phyloP scores from a whole-genome alignment of 306 rosid genomes.

The Abrus precatorius region DNA sequence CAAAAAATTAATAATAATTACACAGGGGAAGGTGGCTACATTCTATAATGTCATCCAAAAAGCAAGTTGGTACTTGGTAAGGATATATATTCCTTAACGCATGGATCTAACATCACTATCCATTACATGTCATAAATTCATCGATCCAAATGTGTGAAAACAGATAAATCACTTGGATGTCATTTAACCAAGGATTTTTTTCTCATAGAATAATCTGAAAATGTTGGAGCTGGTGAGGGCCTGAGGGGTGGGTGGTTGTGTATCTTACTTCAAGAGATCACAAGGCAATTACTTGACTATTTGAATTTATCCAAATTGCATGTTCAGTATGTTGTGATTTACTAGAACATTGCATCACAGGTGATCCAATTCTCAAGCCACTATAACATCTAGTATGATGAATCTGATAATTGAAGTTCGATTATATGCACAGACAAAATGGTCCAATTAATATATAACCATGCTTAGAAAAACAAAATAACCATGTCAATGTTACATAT shows the following conservation, averaged over 20 bases:
- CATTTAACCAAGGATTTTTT: not conserved
- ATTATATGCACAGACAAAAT: conserved; percentile 17
- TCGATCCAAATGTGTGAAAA: conserved; percentile 33
- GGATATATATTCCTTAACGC: conserved; percentile 15
- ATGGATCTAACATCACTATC: not conserved
- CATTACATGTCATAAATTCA: conserved; percentile 4
- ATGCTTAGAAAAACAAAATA: conserved; percentile 25
- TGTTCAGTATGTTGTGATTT: conserved; percentile 8
- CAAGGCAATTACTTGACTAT: conserved; percentile 14
- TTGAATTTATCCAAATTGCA: conserved; percentile 33
- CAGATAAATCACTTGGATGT: conserved; percentile 8
- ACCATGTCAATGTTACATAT: conserved; percentile 14
- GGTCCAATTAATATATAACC: conserved; percentile 15
- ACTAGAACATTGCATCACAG: conserved; percentile 29
- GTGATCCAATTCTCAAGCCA: conserved; percentile 37
- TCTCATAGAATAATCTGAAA: conserved; percentile 6
- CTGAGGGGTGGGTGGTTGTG: conserved; percentile 1
- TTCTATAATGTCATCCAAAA: conserved; percentile 31
- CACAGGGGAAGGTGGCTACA: conserved; percentile 27
- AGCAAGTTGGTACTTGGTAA: not conserved
- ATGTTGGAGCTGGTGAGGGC: not conserved
- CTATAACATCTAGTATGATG: conserved; percentile 36
- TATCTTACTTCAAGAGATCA: conserved; percentile 6
- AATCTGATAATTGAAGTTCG: conserved; percentile 33
- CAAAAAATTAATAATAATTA: conserved; percentile 24